Evolutionary conservation across 768 basidiomycete genomes (phyloP), one percentile per base, ranked within the genome.

Genomic region (Xerocomellus dryophilus): DNA sequence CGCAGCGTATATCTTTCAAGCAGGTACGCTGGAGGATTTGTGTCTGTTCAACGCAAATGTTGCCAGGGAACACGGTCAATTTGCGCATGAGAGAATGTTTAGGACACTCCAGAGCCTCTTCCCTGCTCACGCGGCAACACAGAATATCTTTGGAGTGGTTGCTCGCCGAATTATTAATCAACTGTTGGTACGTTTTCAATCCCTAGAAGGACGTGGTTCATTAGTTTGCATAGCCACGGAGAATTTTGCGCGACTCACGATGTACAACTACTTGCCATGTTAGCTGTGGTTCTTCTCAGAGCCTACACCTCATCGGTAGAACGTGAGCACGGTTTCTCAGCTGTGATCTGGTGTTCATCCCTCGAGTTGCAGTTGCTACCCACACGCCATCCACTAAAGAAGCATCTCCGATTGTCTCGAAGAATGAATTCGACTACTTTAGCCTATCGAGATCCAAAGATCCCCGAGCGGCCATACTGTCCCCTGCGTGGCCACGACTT

Each of bases 231-330:
- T 42, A 83, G 82, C 57, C 76, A 81, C 34, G 53, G 59, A 4
- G 74, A 80, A 52, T 70, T 80, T 29, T 67, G 72, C 14, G 61
- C 57, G 7, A 74, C 72, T 32, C 89, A 81, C 62, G 89, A 93
- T 61, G 67, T 92, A 2, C 90, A 93, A 62, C 85, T 90, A 84
- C 74, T 93, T 15, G 89, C 88, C 0, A 90, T 93, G 81, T 56
- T 90, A 4, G 76, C 88, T 0, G 73, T 82, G 44, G 68, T 90
- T n/a, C 70, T 92, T 3, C 74, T 92, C 3, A 84, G 85, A 62
- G 78, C 66, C 49, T 55, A 59, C 12, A 6, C 49, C 12, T 56
- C 49, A 6, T 46, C 59, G 8, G 35, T 8, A 17, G 57, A 54
- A 44, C 60, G 69, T 63, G 45, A 48, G 69, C 47, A 14, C 2